phyloP scores from a whole-genome alignment of 306 rosid species.

The Amphicarpaea edgeworthii region DNA sequence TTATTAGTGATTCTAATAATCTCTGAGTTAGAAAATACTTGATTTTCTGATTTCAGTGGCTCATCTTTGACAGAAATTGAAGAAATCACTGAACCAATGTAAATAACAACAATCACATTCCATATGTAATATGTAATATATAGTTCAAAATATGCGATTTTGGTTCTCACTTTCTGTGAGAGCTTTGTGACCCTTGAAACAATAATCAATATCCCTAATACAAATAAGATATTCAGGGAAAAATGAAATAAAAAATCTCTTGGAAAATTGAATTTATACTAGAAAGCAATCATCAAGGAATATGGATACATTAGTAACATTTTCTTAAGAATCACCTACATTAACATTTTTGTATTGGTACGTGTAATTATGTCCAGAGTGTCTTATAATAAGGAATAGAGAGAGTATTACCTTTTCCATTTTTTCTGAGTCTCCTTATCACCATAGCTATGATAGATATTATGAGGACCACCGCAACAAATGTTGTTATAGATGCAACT shows the following conservation, averaged over 20 bases:
- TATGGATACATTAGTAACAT: too few species aligned
- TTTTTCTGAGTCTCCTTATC: neutral
- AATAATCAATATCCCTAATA: neutral
- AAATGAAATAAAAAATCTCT: neutral
- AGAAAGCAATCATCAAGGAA: neutral
- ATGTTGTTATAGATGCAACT: constrained; percentile 21
- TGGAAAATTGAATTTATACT: neutral
- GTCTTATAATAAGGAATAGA: too few species aligned
- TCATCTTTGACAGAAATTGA: constrained; percentile 8
- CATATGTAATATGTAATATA: neutral
- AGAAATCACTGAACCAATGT: constrained; percentile 25
- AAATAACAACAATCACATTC: constrained; percentile 10
- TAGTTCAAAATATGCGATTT: neutral
- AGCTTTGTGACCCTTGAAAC: neutral
- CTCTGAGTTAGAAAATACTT: constrained; percentile 15
- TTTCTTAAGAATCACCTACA: too few species aligned
- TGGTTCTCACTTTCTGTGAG: neutral
- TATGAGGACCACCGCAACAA: constrained; percentile 19
- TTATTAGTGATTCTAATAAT: constrained; percentile 38
- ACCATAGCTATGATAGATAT: neutral
- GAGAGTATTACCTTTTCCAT: constrained; percentile 30
- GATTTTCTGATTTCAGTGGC: neutral
- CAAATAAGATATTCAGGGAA: neutral
- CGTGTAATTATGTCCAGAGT: too few species aligned
- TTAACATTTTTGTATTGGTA: too few species aligned